Percentiles rank a stretch among this genome's conserved stretches.
Evolutionary conservation across 2,329 filamentous ascomycete species (phyloP).

Genomic region (Colletotrichum sp.): DNA sequence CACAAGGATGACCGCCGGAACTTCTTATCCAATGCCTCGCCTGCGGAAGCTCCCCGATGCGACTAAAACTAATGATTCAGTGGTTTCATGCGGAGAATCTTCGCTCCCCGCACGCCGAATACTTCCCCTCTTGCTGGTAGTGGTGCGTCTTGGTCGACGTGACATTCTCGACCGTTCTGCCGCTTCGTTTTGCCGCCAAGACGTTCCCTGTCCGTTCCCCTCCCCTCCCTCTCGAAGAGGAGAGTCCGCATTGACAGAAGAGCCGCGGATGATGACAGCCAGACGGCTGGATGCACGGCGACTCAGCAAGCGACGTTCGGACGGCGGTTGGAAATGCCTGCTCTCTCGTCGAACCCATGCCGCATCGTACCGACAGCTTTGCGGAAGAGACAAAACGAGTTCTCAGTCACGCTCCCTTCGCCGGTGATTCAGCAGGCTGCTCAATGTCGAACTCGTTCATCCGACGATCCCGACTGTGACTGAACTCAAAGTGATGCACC

Average conservation of each 20-base stretch:
- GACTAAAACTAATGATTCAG: background rate
- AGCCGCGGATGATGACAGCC: background rate
- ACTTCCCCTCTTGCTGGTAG: background rate
- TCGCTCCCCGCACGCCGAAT: background rate
- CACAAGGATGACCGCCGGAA: conserved; percentile 6
- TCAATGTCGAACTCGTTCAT: background rate
- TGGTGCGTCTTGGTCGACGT: background rate
- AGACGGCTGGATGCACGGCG: background rate
- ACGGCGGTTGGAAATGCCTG: background rate
- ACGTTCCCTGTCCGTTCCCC: background rate
- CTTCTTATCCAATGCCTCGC: background rate
- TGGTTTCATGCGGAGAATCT: conserved; percentile 1
- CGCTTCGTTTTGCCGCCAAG: background rate
- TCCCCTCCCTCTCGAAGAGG: background rate
- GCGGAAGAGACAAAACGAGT: background rate
- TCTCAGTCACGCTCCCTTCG: background rate
- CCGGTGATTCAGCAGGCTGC: background rate
- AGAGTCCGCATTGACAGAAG: background rate
- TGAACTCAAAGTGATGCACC: background rate
- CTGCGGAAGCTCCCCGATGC: background rate
- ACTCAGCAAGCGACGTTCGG: background rate
- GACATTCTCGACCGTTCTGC: background rate
- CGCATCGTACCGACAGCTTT: background rate
- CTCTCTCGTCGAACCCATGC: background rate
- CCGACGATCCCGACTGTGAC: background rate